These are phyloP conservation scores for Rhizomucor miehei DNA, from an alignment of 371 early-diverging fungal species.

Conservation along the genomic window DNA sequence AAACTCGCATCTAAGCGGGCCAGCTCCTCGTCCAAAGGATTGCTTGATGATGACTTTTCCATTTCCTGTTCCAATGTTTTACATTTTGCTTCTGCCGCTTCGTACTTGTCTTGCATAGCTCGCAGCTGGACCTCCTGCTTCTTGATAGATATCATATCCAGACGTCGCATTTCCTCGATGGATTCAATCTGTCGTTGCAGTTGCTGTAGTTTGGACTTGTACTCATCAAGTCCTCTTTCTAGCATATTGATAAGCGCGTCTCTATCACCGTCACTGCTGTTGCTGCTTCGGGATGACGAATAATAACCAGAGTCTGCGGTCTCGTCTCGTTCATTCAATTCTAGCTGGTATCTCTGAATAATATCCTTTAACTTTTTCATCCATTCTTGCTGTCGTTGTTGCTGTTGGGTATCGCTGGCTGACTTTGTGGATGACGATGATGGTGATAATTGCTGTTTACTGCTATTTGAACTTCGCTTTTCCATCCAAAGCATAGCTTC, in stretches of 20 bases:
- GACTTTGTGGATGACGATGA: not conserved
- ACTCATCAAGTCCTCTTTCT: slow-evolving; percentile 20
- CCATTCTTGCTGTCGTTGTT: not conserved
- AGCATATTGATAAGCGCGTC: slow-evolving; percentile 4
- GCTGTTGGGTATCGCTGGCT: no score
- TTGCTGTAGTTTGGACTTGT: slow-evolving; percentile 15
- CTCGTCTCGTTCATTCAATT: no score
- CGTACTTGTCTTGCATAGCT: slow-evolving; percentile 25
- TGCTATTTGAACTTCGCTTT: slow-evolving; percentile 23
- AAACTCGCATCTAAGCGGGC: slow-evolving; percentile 4
- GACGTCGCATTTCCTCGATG: slow-evolving; percentile 16
- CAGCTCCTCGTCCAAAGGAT: slow-evolving; percentile 4
- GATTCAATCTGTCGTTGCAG: slow-evolving; percentile 19
- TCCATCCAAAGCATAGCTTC: slow-evolving; percentile 38
- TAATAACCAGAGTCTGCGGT: no score
- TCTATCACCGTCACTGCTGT: no score
- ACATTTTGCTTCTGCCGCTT: slow-evolving; percentile 20
- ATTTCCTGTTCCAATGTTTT: slow-evolving; percentile 9
- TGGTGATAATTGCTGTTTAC: not conserved
- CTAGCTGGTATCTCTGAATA: no score
- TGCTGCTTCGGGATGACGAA: no score
- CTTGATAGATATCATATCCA: slow-evolving; percentile 25
- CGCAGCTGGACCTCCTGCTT: slow-evolving; percentile 31
- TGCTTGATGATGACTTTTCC: not conserved
- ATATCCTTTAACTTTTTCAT: no score